A percentile compares a stretch with the other conserved stretches of the same genome.
Conservation (phyloP, 495 filamentous ascomycete species). For the Melanomma pulvis-pyrius region DNA sequence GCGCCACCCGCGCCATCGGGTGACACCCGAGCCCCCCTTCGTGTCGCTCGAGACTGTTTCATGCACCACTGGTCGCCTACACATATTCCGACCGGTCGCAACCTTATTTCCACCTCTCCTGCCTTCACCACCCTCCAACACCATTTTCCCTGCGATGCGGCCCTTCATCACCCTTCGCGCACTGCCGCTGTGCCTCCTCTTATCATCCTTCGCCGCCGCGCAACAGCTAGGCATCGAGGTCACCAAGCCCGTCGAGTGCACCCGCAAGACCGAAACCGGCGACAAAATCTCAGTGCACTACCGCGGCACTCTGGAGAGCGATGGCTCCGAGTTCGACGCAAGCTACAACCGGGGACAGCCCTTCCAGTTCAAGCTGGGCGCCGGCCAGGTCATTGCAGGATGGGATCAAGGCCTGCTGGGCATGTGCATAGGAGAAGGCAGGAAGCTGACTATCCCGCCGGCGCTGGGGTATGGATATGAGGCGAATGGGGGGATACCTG, state of each 20-base stretch:
- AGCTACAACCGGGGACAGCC: constrained; percentile 75
- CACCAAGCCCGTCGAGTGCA: constrained; percentile 70
- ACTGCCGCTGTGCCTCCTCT: constrained; percentile 27
- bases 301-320: constrained; percentile 69
- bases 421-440: constrained; percentile 97
- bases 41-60: not conserved
- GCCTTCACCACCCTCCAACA: not conserved
- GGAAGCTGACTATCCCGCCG: constrained; percentile 88
- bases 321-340: constrained; percentile 60
- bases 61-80: not conserved
- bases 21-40: not conserved
- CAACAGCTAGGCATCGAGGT: constrained; percentile 69
- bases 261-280: constrained; percentile 72
- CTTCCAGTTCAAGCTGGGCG: constrained; percentile 76
- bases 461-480: constrained; percentile 78
- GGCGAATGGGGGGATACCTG: constrained; percentile 74
- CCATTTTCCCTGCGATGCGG: constrained; percentile 25
- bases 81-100: not conserved
- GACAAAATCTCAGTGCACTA: constrained; percentile 88
- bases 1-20: not conserved
- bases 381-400: constrained; percentile 82
- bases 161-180: constrained; percentile 16
- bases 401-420: constrained; percentile 92
- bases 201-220: constrained; percentile 19
- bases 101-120: not conserved